Evolutionary conservation across 1,284 basidiomycete genomes (phyloP).

Genomic region (Melampsora abietis-canadensis): DNA sequence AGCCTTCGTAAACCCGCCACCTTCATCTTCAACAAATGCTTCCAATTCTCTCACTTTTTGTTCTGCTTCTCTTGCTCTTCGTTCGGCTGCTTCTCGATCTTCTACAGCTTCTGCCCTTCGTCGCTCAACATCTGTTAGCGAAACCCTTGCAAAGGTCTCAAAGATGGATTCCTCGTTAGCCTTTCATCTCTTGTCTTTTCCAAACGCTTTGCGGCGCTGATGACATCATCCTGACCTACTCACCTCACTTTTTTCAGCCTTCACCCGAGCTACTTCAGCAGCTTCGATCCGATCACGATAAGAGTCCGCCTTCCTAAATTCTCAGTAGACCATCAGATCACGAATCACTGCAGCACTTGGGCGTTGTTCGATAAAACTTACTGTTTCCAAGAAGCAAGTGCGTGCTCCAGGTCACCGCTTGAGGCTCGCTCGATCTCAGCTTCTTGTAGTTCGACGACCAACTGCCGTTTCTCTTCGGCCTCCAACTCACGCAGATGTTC

Average conservation of each 20-base stretch:
- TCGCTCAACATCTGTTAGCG: constrained; percentile 45
- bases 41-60: constrained; percentile 64
- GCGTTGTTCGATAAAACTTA: neutral
- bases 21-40: constrained; percentile 65
- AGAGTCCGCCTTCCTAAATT: constrained; percentile 60
- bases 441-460: constrained; percentile 65
- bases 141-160: constrained; percentile 44
- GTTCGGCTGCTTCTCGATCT: constrained; percentile 61
- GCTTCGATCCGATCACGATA: constrained; percentile 66
- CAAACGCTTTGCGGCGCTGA: constrained; percentile 59
- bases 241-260: constrained; percentile 64
- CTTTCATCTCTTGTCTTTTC: constrained; percentile 62
- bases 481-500: constrained; percentile 34
- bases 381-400: constrained; percentile 53
- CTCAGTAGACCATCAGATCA: neutral
- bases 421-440: constrained; percentile 64
- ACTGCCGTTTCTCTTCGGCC: constrained; percentile 62
- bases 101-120: constrained; percentile 58
- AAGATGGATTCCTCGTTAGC: constrained; percentile 45
- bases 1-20: constrained; percentile 68
- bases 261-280: constrained; percentile 66
- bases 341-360: neutral
- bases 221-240: constrained; percentile 57
- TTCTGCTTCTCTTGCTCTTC: constrained; percentile 60
- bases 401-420: constrained; percentile 63